Evolutionary conservation across 805 yeast genomes (phyloP), one percentile per base, ranked within the genome.

Genomic region (Yarrowia sp.): DNA sequence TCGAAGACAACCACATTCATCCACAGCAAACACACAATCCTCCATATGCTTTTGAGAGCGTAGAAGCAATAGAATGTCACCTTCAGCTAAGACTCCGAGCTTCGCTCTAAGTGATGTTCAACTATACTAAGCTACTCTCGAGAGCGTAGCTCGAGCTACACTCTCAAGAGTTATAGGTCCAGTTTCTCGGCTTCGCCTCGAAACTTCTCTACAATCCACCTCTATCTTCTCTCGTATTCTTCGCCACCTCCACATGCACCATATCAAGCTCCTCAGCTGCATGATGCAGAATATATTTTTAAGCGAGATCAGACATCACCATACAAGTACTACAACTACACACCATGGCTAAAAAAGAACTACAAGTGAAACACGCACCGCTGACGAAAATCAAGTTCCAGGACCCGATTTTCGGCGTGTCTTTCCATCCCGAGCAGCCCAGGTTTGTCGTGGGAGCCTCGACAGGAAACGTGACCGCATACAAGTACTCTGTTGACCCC

Each of bases 401-500:
- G 13, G 79, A 78, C 55, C 79, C 79, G 30, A 72, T 93, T n/a
- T 92, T 93, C 75, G 79, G 93, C 0, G 74, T 87, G 17, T 90
- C 89, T 12, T 87, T 92, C 30, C 97, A 93, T 74, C 98, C 98
- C 0, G 78, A 86, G 10, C 77, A 82, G 71, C 89, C 89, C 6
- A 76, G 88, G 4, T 73, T 91, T 14, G 83, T 86, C 0, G 79
- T 87, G 12, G 98, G 97, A 0, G 79, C 90, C n/a, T 95, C 91
- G 0, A 86, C 91, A 1, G 98, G 98, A 1, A 87, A 87, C 73
- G 84, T 92, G 0, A 84, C 81, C 70, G 82, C 92, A 68, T 80
- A 85, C 64, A 76, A 79, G 47, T 93, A 92, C 72, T 83, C 87
- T 68, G 81, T 82, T 0, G 83, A 79, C 0, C 71, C 73, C 44